These are phyloP conservation scores for Emergomyces africanus DNA, from an alignment of 2,329 filamentous ascomycete species.

Conservation along the genomic window DNA sequence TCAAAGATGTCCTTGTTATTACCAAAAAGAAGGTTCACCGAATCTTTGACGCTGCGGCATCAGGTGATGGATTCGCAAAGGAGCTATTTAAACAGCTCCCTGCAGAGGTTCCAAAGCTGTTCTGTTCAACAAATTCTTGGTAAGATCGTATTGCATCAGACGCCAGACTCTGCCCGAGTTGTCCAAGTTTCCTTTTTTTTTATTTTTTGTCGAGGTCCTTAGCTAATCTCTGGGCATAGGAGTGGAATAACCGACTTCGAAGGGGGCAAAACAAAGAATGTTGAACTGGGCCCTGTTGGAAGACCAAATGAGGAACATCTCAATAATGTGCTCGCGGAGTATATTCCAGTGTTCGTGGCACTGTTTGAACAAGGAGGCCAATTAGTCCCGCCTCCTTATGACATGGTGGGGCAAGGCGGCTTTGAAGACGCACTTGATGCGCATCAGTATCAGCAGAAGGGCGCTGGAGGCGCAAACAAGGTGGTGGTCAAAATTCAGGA, in stretches of 20 bases:
- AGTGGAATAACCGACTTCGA: conserved; percentile 13
- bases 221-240: conserved; percentile 1
- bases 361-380: conserved; percentile 11
- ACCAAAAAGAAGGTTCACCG: conserved; percentile 17
- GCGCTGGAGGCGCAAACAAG: conserved; percentile 13
- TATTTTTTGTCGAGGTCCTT: neutral
- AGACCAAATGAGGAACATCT: conserved; percentile 11
- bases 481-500: conserved; percentile 16
- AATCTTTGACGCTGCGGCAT: conserved; percentile 21
- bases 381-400: conserved; percentile 12
- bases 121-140: conserved; percentile 14
- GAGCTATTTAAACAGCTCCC: conserved; percentile 13
- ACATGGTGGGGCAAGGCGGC: conserved; percentile 13
- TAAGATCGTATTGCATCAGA: neutral
- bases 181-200: neutral
- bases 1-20: conserved; percentile 14
- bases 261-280: conserved; percentile 12
- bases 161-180: neutral
- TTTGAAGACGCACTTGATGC: conserved; percentile 15
- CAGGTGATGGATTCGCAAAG: conserved; percentile 17
- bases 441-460: conserved; percentile 13
- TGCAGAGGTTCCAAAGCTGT: conserved; percentile 12
- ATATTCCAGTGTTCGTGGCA: conserved; percentile 13
- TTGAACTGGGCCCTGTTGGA: conserved; percentile 11
- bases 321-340: conserved; percentile 12